Evolutionary conservation across 2,329 filamentous ascomycete species (phyloP).

Genomic region (Apiospora rasikravindrae): DNA sequence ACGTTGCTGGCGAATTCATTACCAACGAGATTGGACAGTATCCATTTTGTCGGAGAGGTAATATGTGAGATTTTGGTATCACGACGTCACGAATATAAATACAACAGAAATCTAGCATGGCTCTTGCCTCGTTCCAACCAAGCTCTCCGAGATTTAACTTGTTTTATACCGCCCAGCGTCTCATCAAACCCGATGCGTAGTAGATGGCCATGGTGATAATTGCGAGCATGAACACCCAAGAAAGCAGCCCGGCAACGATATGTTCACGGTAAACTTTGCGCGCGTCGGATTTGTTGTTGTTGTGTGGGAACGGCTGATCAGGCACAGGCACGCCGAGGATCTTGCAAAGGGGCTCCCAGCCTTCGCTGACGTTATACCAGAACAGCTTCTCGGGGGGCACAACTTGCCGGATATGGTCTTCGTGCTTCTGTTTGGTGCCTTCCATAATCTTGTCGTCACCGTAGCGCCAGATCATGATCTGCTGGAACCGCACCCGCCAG

Average conservation of each 20-base stretch:
- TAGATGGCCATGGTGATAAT: constrained; percentile 29
- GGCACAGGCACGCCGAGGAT: constrained; percentile 43
- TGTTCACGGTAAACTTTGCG: constrained; percentile 34
- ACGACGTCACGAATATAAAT: neutral
- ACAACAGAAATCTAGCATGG: constrained; percentile 2
- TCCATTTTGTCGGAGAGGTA: neutral
- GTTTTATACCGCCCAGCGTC: neutral
- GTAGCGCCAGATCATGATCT: constrained; percentile 57
- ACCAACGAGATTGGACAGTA: neutral
- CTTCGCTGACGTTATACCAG: constrained; percentile 44
- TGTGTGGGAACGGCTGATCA: constrained; percentile 42
- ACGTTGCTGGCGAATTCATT: neutral
- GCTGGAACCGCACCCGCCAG: constrained; percentile 45
- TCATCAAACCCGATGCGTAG: constrained; percentile 11
- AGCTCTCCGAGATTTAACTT: neutral
- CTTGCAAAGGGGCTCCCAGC: constrained; percentile 44
- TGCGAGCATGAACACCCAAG: constrained; percentile 37
- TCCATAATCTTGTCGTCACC: constrained; percentile 38
- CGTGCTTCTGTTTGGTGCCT: constrained; percentile 37
- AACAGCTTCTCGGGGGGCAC: constrained; percentile 41
- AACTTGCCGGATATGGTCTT: constrained; percentile 38
- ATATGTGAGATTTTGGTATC: neutral
- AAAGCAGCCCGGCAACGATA: constrained; percentile 32
- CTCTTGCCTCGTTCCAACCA: neutral
- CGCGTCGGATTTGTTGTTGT: constrained; percentile 39